Evolutionary conservation across 1,284 basidiomycete genomes (phyloP), one percentile per base, ranked within the genome.

Genomic region (Agroathelia rolfsii): DNA sequence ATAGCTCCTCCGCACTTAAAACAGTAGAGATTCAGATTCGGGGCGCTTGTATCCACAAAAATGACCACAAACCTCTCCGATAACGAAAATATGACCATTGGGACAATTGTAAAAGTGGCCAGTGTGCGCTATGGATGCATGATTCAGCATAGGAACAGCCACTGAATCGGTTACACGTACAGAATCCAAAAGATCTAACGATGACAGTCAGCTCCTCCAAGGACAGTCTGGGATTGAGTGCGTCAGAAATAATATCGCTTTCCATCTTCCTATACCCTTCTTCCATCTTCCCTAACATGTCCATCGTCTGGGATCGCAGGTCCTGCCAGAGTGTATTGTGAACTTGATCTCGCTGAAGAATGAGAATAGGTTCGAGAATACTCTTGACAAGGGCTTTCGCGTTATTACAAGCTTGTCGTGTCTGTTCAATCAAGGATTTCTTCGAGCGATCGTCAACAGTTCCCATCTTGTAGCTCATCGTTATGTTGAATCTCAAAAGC

Each of bases 101-200:
- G 56, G 59, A 42, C 72, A 76, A 20, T 55, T 59, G 39, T 66
- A 69, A 40, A 61, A 72, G 42, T 75, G 71, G 3, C 71, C 71
- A 3, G 53, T 53, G 26, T 64, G 55, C 3, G 45, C 66, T 71
- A 41, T 27, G 8, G 14, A 28, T 24, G 21, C 20, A 25, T 24
- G 14, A 24, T n/a, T 32, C 22, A 37, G 13, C 18, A 34, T 3
- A 11, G 8, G 5, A 20, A 12, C 34, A 35, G 24, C 36, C 16
- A 32, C 28, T n/a, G 37, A 19, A 22, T 5, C 24, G 5, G 4
- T 35, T n/a, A 19, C 11, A 47, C 61, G 45, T 41, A 70, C 68
- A 42, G 40, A 70, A 69, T 28, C 50, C 48, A 20, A 72, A 50
- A 0, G 67, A 62, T 25, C 55, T 53, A 19, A 73, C 56, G 17